Evolutionary conservation across 1,284 basidiomycete genomes (phyloP), one percentile per base, ranked within the genome.

Genomic region (Veloporphyrellus conicus): DNA sequence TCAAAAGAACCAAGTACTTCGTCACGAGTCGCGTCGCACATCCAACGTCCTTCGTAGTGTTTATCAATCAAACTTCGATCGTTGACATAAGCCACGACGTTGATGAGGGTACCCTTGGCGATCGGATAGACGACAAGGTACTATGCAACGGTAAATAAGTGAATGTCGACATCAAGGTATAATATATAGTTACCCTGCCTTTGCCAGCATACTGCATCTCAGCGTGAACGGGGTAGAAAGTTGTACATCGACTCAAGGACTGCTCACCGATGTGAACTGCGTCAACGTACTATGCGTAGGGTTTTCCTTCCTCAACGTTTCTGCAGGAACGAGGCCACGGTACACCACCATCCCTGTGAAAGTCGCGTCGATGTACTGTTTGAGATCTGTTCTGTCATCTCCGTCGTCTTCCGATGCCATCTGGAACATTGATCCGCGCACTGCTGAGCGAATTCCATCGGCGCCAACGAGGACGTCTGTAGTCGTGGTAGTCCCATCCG

Each of bases 71-170:
- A 58, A 12, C 63, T 63, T 16, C 66, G 67, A n/a, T 68, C 58
- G 6, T 64, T 58, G 12, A 62, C 50, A 18, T 69, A 66, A 3
- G 68, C 72, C 5, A 68, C 73, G 16, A 76, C 51, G 37, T 77
- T 79, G 53, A 79, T 60, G 16, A 69, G 45, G 6, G 59, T 60
- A 0, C 72, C 72, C 20, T 68, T 63, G 14, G 68, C 67, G 22
- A 78, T 67, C 0, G 73, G 73, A 58, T 76, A 78, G 4, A 67
- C 64, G 1, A 73, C 64, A 2, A 74, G 31, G 53, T 70, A 68
- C 76, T 76, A 46, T 12, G 4, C 28, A 32, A 1, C 1, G 5
- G 9, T 8, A 8, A 25, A 18, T 43, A 16, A 43, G 34, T 22
- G 15, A 25, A 29, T n/a, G 6, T 19, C 20, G 34, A 35, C 1